These are phyloP conservation scores for Jacaranda copaia DNA, from an alignment of 257 asterid species.

Conservation along the genomic window DNA sequence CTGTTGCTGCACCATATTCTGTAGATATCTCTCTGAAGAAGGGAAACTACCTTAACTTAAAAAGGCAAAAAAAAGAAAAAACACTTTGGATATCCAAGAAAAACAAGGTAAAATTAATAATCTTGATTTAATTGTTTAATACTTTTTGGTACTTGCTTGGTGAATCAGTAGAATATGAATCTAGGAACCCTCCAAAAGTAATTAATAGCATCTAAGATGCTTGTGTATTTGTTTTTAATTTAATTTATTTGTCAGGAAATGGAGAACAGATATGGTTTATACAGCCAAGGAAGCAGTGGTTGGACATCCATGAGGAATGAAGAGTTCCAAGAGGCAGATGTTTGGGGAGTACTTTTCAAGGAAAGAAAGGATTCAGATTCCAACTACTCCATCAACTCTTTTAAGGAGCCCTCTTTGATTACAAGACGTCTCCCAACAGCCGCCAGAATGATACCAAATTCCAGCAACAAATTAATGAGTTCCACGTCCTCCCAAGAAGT, in stretches of 20 bases:
- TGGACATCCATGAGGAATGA: constrained; percentile 63
- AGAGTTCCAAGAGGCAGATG: constrained; percentile 66
- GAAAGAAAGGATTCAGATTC: constrained; percentile 31
- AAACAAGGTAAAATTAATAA: too few relatives aligned
- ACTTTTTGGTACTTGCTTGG: too few relatives aligned
- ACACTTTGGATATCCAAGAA: too few relatives aligned
- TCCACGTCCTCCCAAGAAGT: neutral
- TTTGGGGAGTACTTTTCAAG: constrained; percentile 48
- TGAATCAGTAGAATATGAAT: too few relatives aligned
- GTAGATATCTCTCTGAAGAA: too few relatives aligned
- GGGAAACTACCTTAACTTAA: too few relatives aligned
- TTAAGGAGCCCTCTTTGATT: constrained; percentile 21
- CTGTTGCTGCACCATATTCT: too few relatives aligned
- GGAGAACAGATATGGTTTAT: constrained; percentile 16
- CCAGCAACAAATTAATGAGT: constrained; percentile 19
- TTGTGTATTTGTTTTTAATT: too few relatives aligned
- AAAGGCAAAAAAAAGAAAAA: too few relatives aligned
- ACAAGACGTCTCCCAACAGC: constrained; percentile 44
- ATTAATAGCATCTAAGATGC: too few relatives aligned
- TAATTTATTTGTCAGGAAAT: neutral
- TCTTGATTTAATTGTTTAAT: too few relatives aligned
- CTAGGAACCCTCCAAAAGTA: too few relatives aligned
- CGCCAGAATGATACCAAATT: constrained; percentile 45
- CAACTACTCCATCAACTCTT: constrained; percentile 5
- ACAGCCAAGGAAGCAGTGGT: constrained; percentile 42